Conservation (phyloP, 495 filamentous ascomycete species). For the Trichoderma orchidacearum region DNA sequence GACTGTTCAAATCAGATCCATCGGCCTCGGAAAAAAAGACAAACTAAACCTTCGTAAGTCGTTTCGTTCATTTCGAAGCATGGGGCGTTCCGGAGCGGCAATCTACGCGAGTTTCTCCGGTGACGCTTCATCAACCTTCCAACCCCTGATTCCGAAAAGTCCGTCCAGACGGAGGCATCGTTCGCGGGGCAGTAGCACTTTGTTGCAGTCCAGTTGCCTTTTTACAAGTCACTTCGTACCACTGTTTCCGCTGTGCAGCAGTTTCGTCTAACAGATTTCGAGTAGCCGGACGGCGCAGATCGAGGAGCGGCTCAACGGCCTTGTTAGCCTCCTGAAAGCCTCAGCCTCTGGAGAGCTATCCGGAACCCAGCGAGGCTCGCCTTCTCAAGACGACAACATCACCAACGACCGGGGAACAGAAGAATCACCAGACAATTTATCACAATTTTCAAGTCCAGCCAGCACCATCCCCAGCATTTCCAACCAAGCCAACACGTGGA, state of each 20-base stretch:
- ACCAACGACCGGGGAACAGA: background rate
- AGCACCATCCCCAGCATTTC: slow-evolving; percentile 6
- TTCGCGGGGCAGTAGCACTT: background rate
- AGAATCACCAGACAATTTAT: background rate
- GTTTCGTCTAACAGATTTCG: background rate
- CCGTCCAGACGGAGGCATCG: background rate
- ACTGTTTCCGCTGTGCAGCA: background rate
- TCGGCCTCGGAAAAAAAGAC: slow-evolving; percentile 20
- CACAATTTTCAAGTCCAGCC: background rate
- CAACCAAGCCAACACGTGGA: background rate
- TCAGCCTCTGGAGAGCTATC: slow-evolving; percentile 12
- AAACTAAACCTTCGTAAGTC: slow-evolving; percentile 20
- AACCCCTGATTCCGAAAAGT: background rate
- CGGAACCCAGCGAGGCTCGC: background rate
- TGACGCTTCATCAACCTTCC: background rate
- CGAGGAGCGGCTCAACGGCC: slow-evolving; percentile 18
- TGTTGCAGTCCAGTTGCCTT: no score
- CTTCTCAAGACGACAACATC: background rate
- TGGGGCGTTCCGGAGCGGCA: background rate
- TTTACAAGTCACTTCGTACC: background rate
- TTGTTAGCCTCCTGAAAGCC: slow-evolving; percentile 16
- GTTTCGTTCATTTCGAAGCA: background rate
- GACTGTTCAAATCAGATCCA: slow-evolving; percentile 16
- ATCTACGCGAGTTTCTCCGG: background rate
- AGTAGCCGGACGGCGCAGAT: slow-evolving; percentile 18